Conservation (phyloP, 441 rosid species). For the Kokia cookei region DNA sequence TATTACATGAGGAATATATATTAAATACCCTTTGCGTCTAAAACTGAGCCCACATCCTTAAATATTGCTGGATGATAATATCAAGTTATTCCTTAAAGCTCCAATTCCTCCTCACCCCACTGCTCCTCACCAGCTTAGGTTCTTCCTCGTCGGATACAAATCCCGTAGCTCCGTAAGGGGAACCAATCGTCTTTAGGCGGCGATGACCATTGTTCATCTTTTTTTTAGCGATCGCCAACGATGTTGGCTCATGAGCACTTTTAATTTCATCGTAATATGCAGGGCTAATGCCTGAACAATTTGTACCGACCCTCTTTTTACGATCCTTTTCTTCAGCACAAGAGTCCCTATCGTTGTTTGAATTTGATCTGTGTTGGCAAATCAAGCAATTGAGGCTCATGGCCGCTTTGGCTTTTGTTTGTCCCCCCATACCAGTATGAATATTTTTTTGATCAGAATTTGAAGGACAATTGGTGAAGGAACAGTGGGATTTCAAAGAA, state of each 20-base stretch:
- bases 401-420: too few relatives aligned
- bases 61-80: background rate
- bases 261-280: conserved; percentile 19
- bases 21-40: background rate
- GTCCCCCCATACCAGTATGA: too few relatives aligned
- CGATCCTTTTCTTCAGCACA: background rate
- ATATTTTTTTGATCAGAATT: too few relatives aligned
- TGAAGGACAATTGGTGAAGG: too few relatives aligned
- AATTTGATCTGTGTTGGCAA: conserved; percentile 44
- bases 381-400: conserved; percentile 40
- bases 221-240: conserved; percentile 10
- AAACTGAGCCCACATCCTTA: background rate
- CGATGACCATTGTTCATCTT: conserved; percentile 30
- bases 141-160: conserved; percentile 15
- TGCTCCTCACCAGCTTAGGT: conserved; percentile 65
- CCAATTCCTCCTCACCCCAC: conserved; percentile 87
- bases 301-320: conserved; percentile 19
- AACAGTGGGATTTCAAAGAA: too few relatives aligned
- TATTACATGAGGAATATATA: background rate
- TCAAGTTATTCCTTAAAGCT: conserved; percentile 44
- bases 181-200: conserved; percentile 22
- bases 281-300: conserved; percentile 49
- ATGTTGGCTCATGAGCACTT: conserved; percentile 13
- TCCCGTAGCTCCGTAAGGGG: conserved; percentile 11
- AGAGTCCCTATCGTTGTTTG: conserved; percentile 16